Evolutionary conservation across 1,284 basidiomycete genomes (phyloP), one percentile per base, ranked within the genome.

Genomic region (Ustilago tritici): DNA sequence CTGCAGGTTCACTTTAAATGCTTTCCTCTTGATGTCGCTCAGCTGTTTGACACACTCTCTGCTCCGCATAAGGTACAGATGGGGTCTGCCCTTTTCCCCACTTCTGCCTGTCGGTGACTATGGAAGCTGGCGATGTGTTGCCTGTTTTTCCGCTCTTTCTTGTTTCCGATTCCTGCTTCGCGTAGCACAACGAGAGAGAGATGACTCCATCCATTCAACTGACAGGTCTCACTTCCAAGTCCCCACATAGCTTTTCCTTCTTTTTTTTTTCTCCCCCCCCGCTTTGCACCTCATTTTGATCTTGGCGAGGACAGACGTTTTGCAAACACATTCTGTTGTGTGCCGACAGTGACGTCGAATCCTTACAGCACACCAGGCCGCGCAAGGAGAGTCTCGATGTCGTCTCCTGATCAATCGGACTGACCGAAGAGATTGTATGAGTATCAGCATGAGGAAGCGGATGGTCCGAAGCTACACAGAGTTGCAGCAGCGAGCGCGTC

Each of bases 1-100:
- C 65, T 68, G 60, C 65, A 68, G 66, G 17, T 34, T 6, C 14
- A 54, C 55, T 62, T 17, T 56, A 35, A 60, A 47, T 31, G 46
- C 38, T 17, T 32, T 17, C 47, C 17, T n/a, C 31, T 57, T 32
- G 34, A 32, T 53, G 31, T 4, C 34, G 0, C 52, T 35, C 31
- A 53, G 11, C 10, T 32, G 35, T 7, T 14, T 28, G 14, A 28
- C n/a, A 49, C 23, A 8, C 8, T 12, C 46, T 28, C 46, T 19
- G 19, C 49, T 46, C 28, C 31, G 15, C 28, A 40, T 34, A 23
- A 14, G 23, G 23, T 28, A 28, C 23, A 28, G 3, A 28, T 3
- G 3, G 23, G 3, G 3, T 28, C 23, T 28, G 23, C 23, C 23
- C 23, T 28, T 28, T 28, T 28, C 23, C 23, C 23, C 23, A 23